Percentiles rank a stretch among this genome's conserved stretches.
Evolutionary conservation across 2,329 filamentous ascomycete genomes (phyloP).

Genomic region (Chrysosporium keratinophilum): DNA sequence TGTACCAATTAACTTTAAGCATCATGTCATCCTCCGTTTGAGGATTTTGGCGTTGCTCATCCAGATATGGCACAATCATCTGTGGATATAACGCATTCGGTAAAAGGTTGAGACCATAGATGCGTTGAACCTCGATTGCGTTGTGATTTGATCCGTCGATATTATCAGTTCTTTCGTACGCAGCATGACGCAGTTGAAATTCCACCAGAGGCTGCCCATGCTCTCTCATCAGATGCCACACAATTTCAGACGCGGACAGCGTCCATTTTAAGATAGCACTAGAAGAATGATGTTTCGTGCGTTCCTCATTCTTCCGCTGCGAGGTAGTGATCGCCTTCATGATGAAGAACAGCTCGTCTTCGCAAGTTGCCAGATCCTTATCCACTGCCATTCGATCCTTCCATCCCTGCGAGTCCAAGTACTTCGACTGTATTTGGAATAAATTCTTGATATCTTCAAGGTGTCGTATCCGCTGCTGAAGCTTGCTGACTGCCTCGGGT

Average conservation of each 20-base stretch:
- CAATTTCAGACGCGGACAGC: slow-evolving; percentile 86
- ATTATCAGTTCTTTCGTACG: slow-evolving; percentile 93
- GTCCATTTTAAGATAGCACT: slow-evolving; percentile 82
- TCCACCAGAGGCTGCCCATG: slow-evolving; percentile 81
- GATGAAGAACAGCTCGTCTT: slow-evolving; percentile 97
- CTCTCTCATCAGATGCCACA: slow-evolving; percentile 90
- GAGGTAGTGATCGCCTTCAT: slow-evolving; percentile 99
- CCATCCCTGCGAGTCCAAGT: slow-evolving; percentile 82
- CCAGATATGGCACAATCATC: slow-evolving; percentile 83
- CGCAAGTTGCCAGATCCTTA: slow-evolving; percentile 74
- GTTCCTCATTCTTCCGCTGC: slow-evolving; percentile 72
- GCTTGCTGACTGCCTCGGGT: slow-evolving; percentile 78
- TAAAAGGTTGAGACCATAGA: slow-evolving; percentile 81
- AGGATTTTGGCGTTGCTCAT: slow-evolving; percentile 48
- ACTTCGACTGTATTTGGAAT: slow-evolving; percentile 84
- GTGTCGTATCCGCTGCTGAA: slow-evolving; percentile 87
- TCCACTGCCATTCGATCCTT: slow-evolving; percentile 82
- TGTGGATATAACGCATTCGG: slow-evolving; percentile 87
- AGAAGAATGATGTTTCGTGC: slow-evolving; percentile 56
- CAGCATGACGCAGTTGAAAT: slow-evolving; percentile 79
- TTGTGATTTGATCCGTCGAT: slow-evolving; percentile 96
- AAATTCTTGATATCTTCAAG: slow-evolving; percentile 93
- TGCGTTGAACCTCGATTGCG: slow-evolving; percentile 72
- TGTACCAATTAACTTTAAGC: slow-evolving; percentile 92
- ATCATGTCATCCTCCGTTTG: slow-evolving; percentile 62